Evolutionary conservation across 371 early-diverging fungal genomes (phyloP), one percentile per base, ranked within the genome.

Genomic region (Lichtheimia hyalospora): DNA sequence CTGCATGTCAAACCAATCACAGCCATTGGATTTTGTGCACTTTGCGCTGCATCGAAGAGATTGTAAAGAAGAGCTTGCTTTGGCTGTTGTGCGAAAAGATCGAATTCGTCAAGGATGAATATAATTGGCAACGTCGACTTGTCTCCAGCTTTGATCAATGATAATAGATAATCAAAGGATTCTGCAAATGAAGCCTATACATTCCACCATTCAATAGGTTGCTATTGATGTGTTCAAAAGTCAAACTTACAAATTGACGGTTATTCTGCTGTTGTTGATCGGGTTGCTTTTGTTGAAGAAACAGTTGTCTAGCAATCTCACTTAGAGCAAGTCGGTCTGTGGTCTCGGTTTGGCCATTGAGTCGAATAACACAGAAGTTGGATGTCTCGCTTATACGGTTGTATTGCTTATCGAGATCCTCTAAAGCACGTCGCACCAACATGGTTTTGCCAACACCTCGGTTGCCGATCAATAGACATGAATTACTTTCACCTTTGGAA

Each of bases 11-110:
- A 41, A 0, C 96, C 98, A 48, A 97, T 73, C 2, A 96, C 94
- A 5, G 90, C 87, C 61, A 97, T 78, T 0, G 96, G 94, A 52
- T 82, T 89, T 56, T 89, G 89, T 52, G 86, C 83, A 62, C 88
- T 89, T 68, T 95, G 96, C 0, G 90, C 90, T 20, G 91, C 81
- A 66, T 96, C 97, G 74, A 97, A 93, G 42, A 97, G 72, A 60
- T 93, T 96, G 67, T 97, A 96, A 6, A 97, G 78, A 14, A 97
- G 75, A 0, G 91, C 80, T 69, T 97, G 96, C 60, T 92, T 93
- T 5, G 92, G 85, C 54, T 95, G 96, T 52, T 88, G 84, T 2
- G 95, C 91, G 77, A 96, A 93, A 44, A 89, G 68, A 64, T 95
- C 96, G 62, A 97, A 91, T 63, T 94, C 94, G 40, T 97, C 96